phyloP scores from a whole-genome alignment of 1,284 basidiomycete genomes.

The Cutaneotrichosporon curvatum region DNA sequence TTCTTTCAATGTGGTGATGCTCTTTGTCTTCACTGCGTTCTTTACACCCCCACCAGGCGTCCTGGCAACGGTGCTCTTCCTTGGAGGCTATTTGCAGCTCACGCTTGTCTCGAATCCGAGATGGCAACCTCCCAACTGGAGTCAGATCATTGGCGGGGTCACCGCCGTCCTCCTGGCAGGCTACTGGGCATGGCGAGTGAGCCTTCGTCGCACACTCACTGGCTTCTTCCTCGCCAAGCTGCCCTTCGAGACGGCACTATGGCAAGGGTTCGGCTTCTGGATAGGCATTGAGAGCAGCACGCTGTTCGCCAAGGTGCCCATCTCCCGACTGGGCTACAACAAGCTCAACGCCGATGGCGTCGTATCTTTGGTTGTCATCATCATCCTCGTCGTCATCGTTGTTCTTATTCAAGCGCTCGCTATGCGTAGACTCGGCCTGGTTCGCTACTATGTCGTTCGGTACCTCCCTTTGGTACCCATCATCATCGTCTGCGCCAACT shows the following conservation, averaged over 20 bases:
- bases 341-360: slow-evolving; percentile 25
- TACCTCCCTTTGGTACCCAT: slow-evolving; percentile 37
- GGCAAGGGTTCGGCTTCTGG: slow-evolving; percentile 43
- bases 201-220: slow-evolving; percentile 26
- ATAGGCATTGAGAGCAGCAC: slow-evolving; percentile 38
- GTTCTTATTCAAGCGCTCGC: slow-evolving; percentile 31
- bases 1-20: slow-evolving; percentile 30
- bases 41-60: slow-evolving; percentile 26
- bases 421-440: slow-evolving; percentile 27
- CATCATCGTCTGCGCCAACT: slow-evolving; percentile 28
- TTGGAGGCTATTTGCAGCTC: slow-evolving; percentile 37
- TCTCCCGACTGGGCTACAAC: slow-evolving; percentile 34
- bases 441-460: slow-evolving; percentile 36
- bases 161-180: slow-evolving; percentile 25
- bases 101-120: slow-evolving; percentile 28
- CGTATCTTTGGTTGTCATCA: slow-evolving; percentile 24
- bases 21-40: slow-evolving; percentile 29
- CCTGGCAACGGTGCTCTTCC: slow-evolving; percentile 23
- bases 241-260: slow-evolving; percentile 31
- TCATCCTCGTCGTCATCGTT: slow-evolving; percentile 23
- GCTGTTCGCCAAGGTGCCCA: slow-evolving; percentile 37
- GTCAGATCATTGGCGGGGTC: slow-evolving; percentile 23
- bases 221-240: slow-evolving; percentile 24
- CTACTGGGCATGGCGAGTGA: slow-evolving; percentile 36
- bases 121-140: slow-evolving; percentile 31